These are phyloP conservation scores for Amanita rubescens DNA, from an alignment of 768 basidiomycete genomes.

Conservation along the genomic window DNA sequence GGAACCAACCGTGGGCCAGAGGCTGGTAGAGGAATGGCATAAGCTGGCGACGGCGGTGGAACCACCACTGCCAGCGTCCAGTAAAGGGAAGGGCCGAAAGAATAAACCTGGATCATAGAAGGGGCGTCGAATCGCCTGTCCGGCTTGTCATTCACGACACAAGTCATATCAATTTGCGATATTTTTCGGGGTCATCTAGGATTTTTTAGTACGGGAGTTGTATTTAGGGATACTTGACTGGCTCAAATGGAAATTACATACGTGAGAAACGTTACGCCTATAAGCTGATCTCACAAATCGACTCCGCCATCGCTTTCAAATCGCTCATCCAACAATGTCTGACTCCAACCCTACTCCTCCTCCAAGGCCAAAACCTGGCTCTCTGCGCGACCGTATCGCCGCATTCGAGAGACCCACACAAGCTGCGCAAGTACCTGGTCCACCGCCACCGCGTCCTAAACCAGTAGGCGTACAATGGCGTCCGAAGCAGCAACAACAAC, in stretches of 20 bases:
- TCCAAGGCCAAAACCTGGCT: constrained; percentile 61
- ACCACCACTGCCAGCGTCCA: neutral
- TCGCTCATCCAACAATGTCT: constrained; percentile 38
- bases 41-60: constrained; percentile 6
- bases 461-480: constrained; percentile 68
- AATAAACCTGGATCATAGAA: neutral
- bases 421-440: constrained; percentile 25
- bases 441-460: constrained; percentile 56
- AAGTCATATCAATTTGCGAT: neutral
- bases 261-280: no score
- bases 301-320: neutral
- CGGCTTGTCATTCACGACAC: neutral
- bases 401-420: constrained; percentile 70
- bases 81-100: neutral
- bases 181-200: no score
- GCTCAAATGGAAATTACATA: no score
- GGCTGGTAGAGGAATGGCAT: constrained; percentile 65
- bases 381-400: constrained; percentile 82
- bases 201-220: no score
- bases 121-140: no score
- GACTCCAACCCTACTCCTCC: constrained; percentile 32
- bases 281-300: neutral
- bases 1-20: constrained; percentile 68
- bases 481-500: constrained; percentile 49
- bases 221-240: no score